These are phyloP conservation scores for Pythium scleroteichum DNA, from an alignment of 352 stramenopile species.

Conservation along the genomic window DNA sequence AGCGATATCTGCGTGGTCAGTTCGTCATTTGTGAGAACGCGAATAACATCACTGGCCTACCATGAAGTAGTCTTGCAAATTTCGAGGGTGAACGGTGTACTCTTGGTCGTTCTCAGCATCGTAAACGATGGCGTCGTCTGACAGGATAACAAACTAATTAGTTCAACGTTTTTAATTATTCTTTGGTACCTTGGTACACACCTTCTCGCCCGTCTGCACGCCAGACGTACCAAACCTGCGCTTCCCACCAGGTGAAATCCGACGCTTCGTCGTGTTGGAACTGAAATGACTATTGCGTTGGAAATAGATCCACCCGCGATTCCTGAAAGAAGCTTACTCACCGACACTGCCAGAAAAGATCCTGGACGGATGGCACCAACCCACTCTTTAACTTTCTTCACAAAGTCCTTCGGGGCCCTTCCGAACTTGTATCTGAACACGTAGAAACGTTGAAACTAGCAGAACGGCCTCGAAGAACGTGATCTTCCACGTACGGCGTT, in stretches of 20 bases:
- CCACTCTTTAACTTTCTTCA: slow-evolving; percentile 62
- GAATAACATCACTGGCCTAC: neutral
- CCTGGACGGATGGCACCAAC: slow-evolving; percentile 48
- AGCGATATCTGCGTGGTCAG: neutral
- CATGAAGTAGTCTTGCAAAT: slow-evolving; percentile 5
- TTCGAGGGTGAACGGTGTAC: slow-evolving; percentile 1
- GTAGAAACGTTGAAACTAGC: neutral
- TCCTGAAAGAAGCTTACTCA: slow-evolving; percentile 31
- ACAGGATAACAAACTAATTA: neutral
- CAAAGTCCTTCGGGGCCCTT: slow-evolving; percentile 51
- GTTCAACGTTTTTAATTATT: neutral
- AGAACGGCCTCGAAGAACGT: too few species aligned
- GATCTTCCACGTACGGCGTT: slow-evolving; percentile 40
- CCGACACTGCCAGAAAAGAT: slow-evolving; percentile 58
- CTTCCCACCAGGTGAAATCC: slow-evolving; percentile 78
- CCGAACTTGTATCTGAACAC: slow-evolving; percentile 39
- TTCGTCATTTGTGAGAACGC: neutral
- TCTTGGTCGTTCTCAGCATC: slow-evolving; percentile 8
- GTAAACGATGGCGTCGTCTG: slow-evolving; percentile 18
- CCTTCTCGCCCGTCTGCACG: slow-evolving; percentile 58
- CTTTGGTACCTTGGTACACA: slow-evolving; percentile 20
- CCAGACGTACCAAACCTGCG: slow-evolving; percentile 86
- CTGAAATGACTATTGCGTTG: slow-evolving; percentile 27
- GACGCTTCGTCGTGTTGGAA: slow-evolving; percentile 69
- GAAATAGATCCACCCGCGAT: neutral